Conservation (phyloP, 352 stramenopile genomes). For the Pythium graminicola region DNA sequence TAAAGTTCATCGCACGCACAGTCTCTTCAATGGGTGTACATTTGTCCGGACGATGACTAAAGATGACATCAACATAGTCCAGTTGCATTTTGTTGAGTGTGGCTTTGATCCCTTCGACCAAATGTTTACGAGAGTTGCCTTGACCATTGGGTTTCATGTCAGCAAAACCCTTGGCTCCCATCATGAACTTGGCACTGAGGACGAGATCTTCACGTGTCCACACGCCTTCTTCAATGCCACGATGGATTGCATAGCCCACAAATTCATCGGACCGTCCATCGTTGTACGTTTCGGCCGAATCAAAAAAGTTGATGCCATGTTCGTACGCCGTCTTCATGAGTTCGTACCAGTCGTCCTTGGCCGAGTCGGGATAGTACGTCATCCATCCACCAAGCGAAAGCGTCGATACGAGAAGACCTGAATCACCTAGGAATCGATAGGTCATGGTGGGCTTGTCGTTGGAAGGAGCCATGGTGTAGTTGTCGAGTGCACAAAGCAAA, state of each 20-base stretch:
- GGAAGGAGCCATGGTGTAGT: no score
- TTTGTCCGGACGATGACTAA: conserved; percentile 31
- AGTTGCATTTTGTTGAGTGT: conserved; percentile 36
- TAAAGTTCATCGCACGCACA: conserved; percentile 43
- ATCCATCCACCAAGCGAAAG: conserved; percentile 14
- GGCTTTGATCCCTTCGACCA: conserved; percentile 42
- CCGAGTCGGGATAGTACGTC: conserved; percentile 6
- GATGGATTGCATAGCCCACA: conserved; percentile 27
- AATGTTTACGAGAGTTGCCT: conserved; percentile 37
- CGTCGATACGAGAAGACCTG: conserved; percentile 22
- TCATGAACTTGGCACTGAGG: conserved; percentile 60
- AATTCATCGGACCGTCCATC: conserved; percentile 29
- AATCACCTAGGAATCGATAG: conserved; percentile 26
- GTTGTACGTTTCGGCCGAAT: conserved; percentile 40
- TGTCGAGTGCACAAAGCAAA: no score
- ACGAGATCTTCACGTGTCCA: conserved; percentile 47
- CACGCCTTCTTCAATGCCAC: conserved; percentile 22
- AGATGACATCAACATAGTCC: conserved; percentile 44
- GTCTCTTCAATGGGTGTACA: conserved; percentile 36
- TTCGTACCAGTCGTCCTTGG: conserved; percentile 8
- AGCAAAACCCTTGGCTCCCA: conserved; percentile 20
- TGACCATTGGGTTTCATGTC: conserved; percentile 25
- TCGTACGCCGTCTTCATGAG: conserved; percentile 11
- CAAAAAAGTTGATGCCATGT: conserved; percentile 53
- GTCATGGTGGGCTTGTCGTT: no score